Evolutionary conservation across 805 yeast species (phyloP).

Genomic region (Suhomyces kilbournensis): DNA sequence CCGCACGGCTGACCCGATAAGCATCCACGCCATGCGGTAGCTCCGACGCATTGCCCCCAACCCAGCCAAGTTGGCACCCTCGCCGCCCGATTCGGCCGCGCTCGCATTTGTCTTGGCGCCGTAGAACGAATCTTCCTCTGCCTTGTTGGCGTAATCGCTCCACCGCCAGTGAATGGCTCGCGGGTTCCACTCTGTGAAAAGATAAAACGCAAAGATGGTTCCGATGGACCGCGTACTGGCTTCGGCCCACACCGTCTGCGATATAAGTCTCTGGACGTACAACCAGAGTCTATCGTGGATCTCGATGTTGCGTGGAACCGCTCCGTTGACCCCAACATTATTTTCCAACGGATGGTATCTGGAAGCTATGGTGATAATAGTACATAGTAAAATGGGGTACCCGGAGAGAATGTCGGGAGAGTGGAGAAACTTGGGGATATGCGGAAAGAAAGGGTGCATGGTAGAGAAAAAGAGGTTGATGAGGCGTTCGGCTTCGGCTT

Average conservation of each 20-base stretch:
- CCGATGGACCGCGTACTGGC: conserved; percentile 86
- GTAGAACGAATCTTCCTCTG: conserved; percentile 34
- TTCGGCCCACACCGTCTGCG: conserved; percentile 92
- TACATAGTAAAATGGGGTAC: conserved; percentile 77
- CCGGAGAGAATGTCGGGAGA: conserved; percentile 63
- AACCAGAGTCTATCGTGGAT: conserved; percentile 83
- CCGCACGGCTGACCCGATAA: conserved; percentile 82
- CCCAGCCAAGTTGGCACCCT: conserved; percentile 59
- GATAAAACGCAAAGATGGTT: conserved; percentile 76
- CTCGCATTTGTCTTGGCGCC: conserved; percentile 11
- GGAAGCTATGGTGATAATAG: conserved; percentile 76
- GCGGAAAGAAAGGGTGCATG: conserved; percentile 90
- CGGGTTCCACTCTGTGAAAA: conserved; percentile 95
- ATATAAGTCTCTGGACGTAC: conserved; percentile 73
- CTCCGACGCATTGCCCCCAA: conserved; percentile 82
- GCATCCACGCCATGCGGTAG: conserved; percentile 92
- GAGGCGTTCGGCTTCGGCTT: conserved; percentile 54
- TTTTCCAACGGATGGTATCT: conserved; percentile 65
- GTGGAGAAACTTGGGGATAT: conserved; percentile 72
- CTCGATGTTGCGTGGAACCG: conserved; percentile 49
- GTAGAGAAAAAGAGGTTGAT: conserved; percentile 65
- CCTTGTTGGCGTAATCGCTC: conserved; percentile 74
- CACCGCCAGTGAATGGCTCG: conserved; percentile 88
- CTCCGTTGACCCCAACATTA: conserved; percentile 24
- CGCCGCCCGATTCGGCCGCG: conserved; percentile 11